Conservation (phyloP, 2,329 filamentous ascomycete genomes). For the Colletotrichum eremochloae region DNA sequence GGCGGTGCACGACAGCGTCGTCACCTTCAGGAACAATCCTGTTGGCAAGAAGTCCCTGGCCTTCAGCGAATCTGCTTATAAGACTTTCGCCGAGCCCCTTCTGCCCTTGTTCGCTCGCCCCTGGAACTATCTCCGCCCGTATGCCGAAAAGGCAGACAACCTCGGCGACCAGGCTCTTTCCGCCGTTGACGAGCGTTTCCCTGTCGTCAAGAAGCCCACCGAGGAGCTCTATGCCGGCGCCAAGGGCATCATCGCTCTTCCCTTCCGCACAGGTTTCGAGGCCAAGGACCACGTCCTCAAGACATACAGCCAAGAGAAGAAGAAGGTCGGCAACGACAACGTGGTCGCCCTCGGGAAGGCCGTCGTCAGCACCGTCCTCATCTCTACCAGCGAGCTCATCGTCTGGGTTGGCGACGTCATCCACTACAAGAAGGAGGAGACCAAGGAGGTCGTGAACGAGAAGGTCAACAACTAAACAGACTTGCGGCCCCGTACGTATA, state of each 20-base stretch:
- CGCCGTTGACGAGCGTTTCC: conserved; percentile 78
- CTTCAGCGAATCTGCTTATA: conserved; percentile 80
- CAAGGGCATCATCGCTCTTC: conserved; percentile 71
- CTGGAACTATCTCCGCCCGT: conserved; percentile 86
- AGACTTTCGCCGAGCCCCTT: conserved; percentile 81
- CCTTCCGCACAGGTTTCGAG: conserved; percentile 72
- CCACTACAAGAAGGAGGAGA: conserved; percentile 72
- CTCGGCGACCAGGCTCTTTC: conserved; percentile 79
- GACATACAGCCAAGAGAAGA: conserved; percentile 70
- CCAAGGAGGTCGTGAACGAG: conserved; percentile 68
- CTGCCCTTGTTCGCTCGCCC: conserved; percentile 84
- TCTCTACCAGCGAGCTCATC: conserved; percentile 75
- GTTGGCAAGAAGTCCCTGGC: conserved; percentile 87
- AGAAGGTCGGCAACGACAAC: conserved; percentile 74
- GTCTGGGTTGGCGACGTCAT: conserved; percentile 71
- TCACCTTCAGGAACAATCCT: conserved; percentile 83
- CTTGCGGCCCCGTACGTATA: conserved; percentile 13
- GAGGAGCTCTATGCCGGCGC: conserved; percentile 76
- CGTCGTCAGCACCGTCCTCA: conserved; percentile 74
- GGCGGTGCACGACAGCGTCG: conserved; percentile 82
- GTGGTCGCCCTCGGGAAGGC: conserved; percentile 79
- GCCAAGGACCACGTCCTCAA: conserved; percentile 72
- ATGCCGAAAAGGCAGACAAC: conserved; percentile 84
- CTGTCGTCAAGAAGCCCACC: conserved; percentile 81
- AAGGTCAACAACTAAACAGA: conserved; percentile 58